Evolutionary conservation across 345 rosid genomes (phyloP).

Genomic region (Turnera subulata): DNA sequence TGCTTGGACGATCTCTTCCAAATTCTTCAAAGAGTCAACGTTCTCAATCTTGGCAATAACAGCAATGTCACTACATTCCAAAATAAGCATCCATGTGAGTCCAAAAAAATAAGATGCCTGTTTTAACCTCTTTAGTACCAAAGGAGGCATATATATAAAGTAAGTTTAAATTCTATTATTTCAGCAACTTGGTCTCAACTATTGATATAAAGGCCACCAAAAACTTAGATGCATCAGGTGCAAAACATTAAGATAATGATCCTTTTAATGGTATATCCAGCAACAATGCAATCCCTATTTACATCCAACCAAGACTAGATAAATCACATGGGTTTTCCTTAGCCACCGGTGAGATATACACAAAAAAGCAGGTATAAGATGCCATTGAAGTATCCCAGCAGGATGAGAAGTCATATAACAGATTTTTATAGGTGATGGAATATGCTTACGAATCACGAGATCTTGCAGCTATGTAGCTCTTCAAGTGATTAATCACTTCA

Average conservation of each 20-base stretch:
- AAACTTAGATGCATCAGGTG: no score
- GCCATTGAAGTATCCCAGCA: no score
- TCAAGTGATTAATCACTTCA: constrained; percentile 93
- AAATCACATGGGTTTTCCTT: no score
- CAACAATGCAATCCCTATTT: no score
- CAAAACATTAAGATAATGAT: no score
- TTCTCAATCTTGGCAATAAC: constrained; percentile 97
- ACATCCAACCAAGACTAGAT: no score
- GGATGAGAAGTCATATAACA: not conserved
- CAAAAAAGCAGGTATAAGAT: no score
- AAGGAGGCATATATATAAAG: not conserved
- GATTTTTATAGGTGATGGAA: not conserved
- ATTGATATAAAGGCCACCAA: no score
- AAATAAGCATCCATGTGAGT: constrained; percentile 11
- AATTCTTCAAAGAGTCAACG: constrained; percentile 77
- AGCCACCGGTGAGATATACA: no score
- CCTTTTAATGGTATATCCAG: no score
- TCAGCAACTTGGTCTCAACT: not conserved
- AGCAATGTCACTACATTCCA: constrained; percentile 64
- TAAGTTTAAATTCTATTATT: not conserved
- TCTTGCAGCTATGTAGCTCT: constrained; percentile 91
- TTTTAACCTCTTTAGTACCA: not conserved
- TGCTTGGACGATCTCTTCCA: constrained; percentile 82
- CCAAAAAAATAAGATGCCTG: not conserved
- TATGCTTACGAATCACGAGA: constrained; percentile 61